Conservation (phyloP, 2,329 filamentous ascomycete species). For the Cladophialophora yegresii region DNA sequence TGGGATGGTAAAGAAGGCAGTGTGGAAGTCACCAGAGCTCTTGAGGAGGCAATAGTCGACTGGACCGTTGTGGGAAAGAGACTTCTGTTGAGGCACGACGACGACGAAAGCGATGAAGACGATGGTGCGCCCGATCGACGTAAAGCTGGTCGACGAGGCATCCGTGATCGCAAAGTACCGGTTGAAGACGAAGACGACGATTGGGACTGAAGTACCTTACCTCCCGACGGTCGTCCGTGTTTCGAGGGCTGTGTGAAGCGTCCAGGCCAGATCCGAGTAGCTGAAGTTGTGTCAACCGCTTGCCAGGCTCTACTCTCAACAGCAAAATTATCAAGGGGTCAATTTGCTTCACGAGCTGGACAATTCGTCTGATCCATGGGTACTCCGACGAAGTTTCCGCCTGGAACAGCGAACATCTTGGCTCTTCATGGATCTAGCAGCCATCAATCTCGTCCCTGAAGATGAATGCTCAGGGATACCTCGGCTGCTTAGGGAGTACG, state of each 20-base stretch:
- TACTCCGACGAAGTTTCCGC: not conserved
- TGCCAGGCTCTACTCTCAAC: not conserved
- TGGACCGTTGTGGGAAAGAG: conserved; percentile 44
- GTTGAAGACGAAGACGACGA: conserved; percentile 48
- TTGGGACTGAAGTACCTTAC: conserved; percentile 46
- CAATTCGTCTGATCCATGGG: not conserved
- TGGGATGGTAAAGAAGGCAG: conserved; percentile 44
- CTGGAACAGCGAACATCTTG: not conserved
- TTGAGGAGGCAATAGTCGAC: conserved; percentile 48
- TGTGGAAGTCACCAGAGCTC: conserved; percentile 45
- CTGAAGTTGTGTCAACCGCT: not conserved
- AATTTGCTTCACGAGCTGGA: not conserved
- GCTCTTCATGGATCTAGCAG: not conserved
- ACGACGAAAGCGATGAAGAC: conserved; percentile 32
- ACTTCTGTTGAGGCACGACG: conserved; percentile 41
- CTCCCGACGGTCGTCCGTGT: not conserved
- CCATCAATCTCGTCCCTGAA: too few relatives aligned
- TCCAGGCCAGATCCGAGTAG: not conserved
- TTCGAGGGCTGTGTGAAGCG: not conserved
- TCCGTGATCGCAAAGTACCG: conserved; percentile 36
- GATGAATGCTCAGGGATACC: not conserved
- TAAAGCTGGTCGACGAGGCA: conserved; percentile 40
- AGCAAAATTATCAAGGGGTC: not conserved
- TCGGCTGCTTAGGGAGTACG: not conserved
- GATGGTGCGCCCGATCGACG: conserved; percentile 34